phyloP scores from a whole-genome alignment of 441 rosid species.

The Mallotus repandus region DNA sequence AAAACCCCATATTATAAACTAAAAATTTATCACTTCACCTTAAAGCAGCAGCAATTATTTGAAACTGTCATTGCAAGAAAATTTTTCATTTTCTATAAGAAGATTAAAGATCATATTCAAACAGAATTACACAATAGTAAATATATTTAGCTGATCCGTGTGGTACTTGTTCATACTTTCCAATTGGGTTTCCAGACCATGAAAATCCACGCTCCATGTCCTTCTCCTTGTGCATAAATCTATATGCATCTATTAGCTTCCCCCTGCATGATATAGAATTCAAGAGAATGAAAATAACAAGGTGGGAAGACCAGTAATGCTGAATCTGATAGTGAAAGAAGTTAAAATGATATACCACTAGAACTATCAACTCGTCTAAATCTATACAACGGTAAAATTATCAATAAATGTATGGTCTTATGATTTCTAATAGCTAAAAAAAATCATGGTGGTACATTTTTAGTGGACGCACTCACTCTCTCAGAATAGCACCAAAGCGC shows the following conservation, averaged over 20 bases:
- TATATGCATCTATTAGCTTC: slow-evolving; percentile 81
- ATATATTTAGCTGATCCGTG: neutral
- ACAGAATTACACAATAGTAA: neutral
- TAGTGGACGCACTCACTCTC: slow-evolving; percentile 53
- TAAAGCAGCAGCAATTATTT: neutral
- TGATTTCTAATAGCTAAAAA: slow-evolving; percentile 1
- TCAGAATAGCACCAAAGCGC: slow-evolving; percentile 69
- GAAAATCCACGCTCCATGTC: slow-evolving; percentile 94
- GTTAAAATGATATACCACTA: neutral
- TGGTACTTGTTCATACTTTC: slow-evolving; percentile 59
- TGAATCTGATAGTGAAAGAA: neutral
- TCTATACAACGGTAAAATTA: slow-evolving; percentile 3
- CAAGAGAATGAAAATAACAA: neutral
- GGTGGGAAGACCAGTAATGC: neutral
- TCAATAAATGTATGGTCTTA: neutral
- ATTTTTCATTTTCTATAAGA: neutral
- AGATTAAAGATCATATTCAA: neutral
- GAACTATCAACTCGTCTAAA: slow-evolving; percentile 3
- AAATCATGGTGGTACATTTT: slow-evolving; percentile 14
- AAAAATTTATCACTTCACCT: neutral
- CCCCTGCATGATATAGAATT: slow-evolving; percentile 44
- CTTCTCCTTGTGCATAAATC: slow-evolving; percentile 74
- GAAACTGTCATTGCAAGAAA: neutral
- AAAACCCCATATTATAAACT: slow-evolving; percentile 11
- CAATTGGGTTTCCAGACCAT: slow-evolving; percentile 94